phyloP scores from a whole-genome alignment of 164 flowering plant genomes.

The Macadamia integrifolia region DNA sequence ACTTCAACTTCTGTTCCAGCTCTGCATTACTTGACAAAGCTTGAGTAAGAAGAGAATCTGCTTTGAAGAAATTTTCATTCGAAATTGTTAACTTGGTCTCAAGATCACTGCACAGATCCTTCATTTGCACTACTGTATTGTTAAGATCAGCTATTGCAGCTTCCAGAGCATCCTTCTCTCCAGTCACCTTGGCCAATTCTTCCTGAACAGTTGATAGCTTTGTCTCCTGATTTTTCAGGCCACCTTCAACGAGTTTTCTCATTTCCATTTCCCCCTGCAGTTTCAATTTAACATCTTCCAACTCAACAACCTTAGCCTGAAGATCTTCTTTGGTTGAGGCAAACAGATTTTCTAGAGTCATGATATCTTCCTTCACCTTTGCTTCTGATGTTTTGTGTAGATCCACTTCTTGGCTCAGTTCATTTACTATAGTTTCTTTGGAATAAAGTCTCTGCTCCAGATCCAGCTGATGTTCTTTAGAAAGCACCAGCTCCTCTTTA shows the following conservation, averaged over 20 bases:
- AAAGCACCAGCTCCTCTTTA: slow-evolving; percentile 48
- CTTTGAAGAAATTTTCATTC: slow-evolving; percentile 50
- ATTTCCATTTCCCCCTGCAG: slow-evolving; percentile 42
- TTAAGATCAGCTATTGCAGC: slow-evolving; percentile 44
- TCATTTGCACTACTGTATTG: slow-evolving; percentile 24
- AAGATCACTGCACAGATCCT: slow-evolving; percentile 49
- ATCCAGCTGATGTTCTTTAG: slow-evolving; percentile 46
- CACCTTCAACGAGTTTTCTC: slow-evolving; percentile 35
- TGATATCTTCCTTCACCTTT: slow-evolving; percentile 47
- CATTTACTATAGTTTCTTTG: slow-evolving; percentile 37
- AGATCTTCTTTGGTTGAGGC: slow-evolving; percentile 50
- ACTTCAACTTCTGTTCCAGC: slow-evolving; percentile 63
- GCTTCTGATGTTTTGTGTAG: slow-evolving; percentile 47
- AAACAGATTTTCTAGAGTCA: slow-evolving; percentile 35
- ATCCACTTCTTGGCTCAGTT: slow-evolving; percentile 53
- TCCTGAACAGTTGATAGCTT: slow-evolving; percentile 29
- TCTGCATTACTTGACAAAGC: slow-evolving; percentile 58
- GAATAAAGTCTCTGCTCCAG: slow-evolving; percentile 46
- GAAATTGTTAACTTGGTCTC: slow-evolving; percentile 62
- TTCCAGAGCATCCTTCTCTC: slow-evolving; percentile 56
- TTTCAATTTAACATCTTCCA: slow-evolving; percentile 50
- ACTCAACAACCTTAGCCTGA: slow-evolving; percentile 44
- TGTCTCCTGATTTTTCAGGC: slow-evolving; percentile 32
- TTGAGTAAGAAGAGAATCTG: slow-evolving; percentile 58
- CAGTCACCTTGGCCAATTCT: slow-evolving; percentile 34